Conservation (phyloP, 306 rosid genomes). For the Vigna reflexopilosa region DNA sequence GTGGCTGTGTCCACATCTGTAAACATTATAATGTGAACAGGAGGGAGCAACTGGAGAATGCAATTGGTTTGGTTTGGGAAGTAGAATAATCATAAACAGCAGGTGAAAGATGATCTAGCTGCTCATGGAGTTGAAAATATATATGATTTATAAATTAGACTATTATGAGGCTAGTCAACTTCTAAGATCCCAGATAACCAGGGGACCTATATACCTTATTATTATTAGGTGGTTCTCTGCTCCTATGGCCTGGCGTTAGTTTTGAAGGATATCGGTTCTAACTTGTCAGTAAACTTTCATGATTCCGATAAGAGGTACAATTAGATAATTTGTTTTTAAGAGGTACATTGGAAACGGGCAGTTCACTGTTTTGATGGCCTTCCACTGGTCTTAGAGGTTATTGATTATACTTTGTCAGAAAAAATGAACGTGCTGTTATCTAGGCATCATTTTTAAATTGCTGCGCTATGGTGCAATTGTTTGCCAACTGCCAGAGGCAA, state of each 20-base stretch:
- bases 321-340: too few relatives aligned
- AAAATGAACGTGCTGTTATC: neutral
- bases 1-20: too few relatives aligned
- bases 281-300: slow-evolving; percentile 11
- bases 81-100: slow-evolving; percentile 14
- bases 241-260: slow-evolving; percentile 28
- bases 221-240: neutral
- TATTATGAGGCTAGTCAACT: slow-evolving; percentile 12
- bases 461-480: neutral
- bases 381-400: too few relatives aligned
- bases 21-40: neutral
- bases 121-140: slow-evolving; percentile 24
- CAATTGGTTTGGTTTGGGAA: slow-evolving; percentile 18
- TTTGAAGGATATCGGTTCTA: slow-evolving; percentile 26
- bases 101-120: slow-evolving; percentile 3
- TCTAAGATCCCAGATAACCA: neutral
- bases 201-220: neutral
- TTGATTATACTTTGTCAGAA: too few relatives aligned
- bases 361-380: too few relatives aligned
- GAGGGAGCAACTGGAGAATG: too few relatives aligned
- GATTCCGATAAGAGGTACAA: too few relatives aligned
- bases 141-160: slow-evolving; percentile 5
- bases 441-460: neutral
- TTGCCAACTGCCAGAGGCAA: neutral
- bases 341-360: too few relatives aligned